Percentiles rank a stretch among this genome's conserved stretches.
These are phyloP conservation scores for Tolypocladium guangdongense DNA, from an alignment of 2,329 filamentous ascomycete genomes.

Conservation along the genomic window DNA sequence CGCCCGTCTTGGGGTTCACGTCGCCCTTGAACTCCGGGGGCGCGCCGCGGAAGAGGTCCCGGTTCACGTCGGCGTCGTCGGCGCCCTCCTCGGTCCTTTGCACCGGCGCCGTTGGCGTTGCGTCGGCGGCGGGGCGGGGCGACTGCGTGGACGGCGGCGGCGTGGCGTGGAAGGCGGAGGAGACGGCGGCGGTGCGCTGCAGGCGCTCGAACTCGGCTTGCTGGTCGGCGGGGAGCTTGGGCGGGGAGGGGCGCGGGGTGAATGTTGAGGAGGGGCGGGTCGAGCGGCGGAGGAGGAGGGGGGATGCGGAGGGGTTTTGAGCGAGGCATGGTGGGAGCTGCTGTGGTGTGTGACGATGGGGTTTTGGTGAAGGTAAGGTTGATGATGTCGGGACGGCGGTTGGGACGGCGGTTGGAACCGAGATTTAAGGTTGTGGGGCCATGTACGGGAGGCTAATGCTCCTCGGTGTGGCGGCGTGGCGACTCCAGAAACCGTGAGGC, in stretches of 20 bases:
- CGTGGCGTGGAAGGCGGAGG: constrained; percentile 28
- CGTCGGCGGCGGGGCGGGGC: constrained; percentile 9
- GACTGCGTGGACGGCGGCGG: constrained; percentile 14
- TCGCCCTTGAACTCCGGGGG: constrained; percentile 91
- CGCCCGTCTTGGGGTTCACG: constrained; percentile 83
- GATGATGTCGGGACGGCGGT: not conserved
- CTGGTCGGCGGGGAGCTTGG: constrained; percentile 75
- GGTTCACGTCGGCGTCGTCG: constrained; percentile 38
- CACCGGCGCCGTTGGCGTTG: not conserved
- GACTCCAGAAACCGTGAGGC: too few species aligned
- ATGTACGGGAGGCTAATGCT: not conserved
- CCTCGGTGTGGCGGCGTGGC: too few species aligned
- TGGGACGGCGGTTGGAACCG: not conserved
- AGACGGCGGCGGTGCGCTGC: constrained; percentile 49
- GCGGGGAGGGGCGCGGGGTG: constrained; percentile 56
- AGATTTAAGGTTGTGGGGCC: not conserved
- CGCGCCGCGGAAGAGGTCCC: constrained; percentile 61
- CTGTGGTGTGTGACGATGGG: not conserved
- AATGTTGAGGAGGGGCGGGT: constrained; percentile 26
- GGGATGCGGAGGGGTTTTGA: constrained; percentile 6
- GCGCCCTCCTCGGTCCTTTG: constrained; percentile 9
- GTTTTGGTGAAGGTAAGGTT: not conserved
- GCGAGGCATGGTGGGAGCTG: not conserved
- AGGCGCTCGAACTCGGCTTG: constrained; percentile 86
- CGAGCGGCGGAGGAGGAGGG: constrained; percentile 7